Evolutionary conservation across 441 rosid genomes (phyloP).

Genomic region (Eugenia klotzschiana): DNA sequence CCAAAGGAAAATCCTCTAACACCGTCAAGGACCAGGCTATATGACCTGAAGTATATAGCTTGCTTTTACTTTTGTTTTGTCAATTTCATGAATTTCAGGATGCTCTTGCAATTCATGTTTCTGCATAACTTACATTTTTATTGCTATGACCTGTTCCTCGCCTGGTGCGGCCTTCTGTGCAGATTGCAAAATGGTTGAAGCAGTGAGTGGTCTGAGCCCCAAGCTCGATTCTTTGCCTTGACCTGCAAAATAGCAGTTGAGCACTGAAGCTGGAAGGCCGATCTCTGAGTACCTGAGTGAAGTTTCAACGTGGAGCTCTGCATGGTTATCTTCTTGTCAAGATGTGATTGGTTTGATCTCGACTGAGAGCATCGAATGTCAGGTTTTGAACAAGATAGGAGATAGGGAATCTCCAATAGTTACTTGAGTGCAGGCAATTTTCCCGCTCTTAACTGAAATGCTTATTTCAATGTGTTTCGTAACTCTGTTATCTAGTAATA

Average conservation of each 20-base stretch:
- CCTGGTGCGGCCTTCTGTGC: background rate
- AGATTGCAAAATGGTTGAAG: background rate
- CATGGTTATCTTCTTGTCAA: rapidly evolving
- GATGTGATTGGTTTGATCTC: background rate
- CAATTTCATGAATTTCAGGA: background rate
- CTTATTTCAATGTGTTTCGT: background rate
- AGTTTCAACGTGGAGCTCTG: background rate
- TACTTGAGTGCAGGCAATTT: background rate
- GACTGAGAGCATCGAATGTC: background rate
- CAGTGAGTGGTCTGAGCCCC: background rate
- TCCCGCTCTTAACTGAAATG: background rate
- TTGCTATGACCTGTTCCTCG: background rate
- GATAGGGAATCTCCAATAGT: background rate
- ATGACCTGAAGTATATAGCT: background rate
- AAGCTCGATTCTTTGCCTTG: background rate
- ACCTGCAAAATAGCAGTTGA: background rate
- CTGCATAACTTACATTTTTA: background rate
- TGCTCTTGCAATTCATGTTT: background rate
- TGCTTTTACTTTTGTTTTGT: background rate
- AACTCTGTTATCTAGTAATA: background rate
- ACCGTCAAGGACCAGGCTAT: background rate
- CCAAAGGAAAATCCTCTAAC: background rate
- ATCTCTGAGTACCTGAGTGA: background rate
- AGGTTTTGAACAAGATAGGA: background rate
- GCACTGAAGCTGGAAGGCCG: background rate